Evolutionary conservation across 352 stramenopile species (phyloP).

Genomic region (Pythium insidiosum): DNA sequence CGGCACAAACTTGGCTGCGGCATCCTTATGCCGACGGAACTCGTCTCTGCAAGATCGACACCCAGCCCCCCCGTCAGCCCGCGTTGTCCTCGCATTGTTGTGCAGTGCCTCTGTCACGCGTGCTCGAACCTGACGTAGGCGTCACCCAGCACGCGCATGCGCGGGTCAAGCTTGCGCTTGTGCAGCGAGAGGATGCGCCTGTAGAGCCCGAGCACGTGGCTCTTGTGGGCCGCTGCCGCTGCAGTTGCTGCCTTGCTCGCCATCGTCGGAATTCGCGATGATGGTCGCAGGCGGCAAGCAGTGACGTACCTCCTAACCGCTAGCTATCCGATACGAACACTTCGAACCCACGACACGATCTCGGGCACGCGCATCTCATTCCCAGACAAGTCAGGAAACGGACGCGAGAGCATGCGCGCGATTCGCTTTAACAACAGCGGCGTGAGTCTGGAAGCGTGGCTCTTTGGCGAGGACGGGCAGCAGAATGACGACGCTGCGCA

Average conservation of each 20-base stretch:
- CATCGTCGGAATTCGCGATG: not conserved
- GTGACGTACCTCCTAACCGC: no score
- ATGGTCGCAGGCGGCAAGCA: not conserved
- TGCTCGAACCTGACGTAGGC: slow-evolving; percentile 59
- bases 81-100: not conserved
- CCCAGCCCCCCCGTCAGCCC: not conserved
- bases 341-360: no score
- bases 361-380: no score
- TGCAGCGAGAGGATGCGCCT: slow-evolving; percentile 75
- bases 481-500: not conserved
- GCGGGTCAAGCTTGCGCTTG: slow-evolving; percentile 55
- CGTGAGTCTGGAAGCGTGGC: slow-evolving; percentile 72
- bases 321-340: no score
- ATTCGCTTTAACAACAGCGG: slow-evolving; percentile 55
- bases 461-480: slow-evolving; percentile 62
- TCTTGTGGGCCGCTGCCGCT: slow-evolving; percentile 20
- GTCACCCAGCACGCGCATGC: slow-evolving; percentile 80
- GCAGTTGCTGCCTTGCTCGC: not conserved
- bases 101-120: no score
- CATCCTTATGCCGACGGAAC: slow-evolving; percentile 79
- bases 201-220: slow-evolving; percentile 63
- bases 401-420: not conserved
- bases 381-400: not conserved
- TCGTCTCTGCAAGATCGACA: slow-evolving; percentile 39
- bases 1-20: slow-evolving; percentile 64